phyloP scores from a whole-genome alignment of 2,329 filamentous ascomycete genomes.

The Aspergillus aculeatinus region DNA sequence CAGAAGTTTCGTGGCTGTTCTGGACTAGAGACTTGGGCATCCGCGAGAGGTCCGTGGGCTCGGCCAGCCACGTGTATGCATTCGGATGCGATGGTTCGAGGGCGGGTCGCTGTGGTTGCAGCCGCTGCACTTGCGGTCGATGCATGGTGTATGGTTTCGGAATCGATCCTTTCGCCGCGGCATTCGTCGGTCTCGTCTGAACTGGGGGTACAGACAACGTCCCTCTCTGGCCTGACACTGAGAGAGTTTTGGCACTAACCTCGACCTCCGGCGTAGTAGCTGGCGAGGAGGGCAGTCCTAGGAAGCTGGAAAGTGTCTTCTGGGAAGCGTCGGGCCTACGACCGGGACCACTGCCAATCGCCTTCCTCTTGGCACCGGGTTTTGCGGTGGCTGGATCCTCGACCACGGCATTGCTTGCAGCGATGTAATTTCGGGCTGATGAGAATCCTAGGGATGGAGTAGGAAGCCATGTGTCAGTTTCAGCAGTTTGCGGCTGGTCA shows the following conservation, averaged over 20 bases:
- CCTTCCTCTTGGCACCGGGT: conserved; percentile 30
- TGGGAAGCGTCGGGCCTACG: conserved; percentile 47
- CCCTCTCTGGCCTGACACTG: conserved; percentile 9
- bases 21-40: conserved; percentile 6
- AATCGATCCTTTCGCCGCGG: conserved; percentile 17
- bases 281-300: conserved; percentile 32
- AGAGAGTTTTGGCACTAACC: conserved; percentile 9
- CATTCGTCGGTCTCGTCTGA: conserved; percentile 5
- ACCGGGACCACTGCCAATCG: conserved; percentile 27
- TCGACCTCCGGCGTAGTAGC: conserved; percentile 14
- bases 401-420: conserved; percentile 27
- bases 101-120: conserved; percentile 32
- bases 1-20: conserved; percentile 10
- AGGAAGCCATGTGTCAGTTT: conserved; percentile 36
- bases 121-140: conserved; percentile 33
- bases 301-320: conserved; percentile 55
- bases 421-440: conserved; percentile 58
- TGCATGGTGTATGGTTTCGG: conserved; percentile 26
- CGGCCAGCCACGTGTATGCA: conserved; percentile 38
- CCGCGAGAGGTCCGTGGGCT: conserved; percentile 23
- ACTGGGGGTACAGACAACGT: conserved; percentile 8
- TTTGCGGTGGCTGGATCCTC: conserved; percentile 20
- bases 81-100: conserved; percentile 33
- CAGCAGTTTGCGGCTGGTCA: conserved; percentile 27
- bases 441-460: conserved; percentile 58